These are phyloP conservation scores for Penicillium cosmopolitanum DNA, from an alignment of 495 filamentous ascomycete species.

Conservation along the genomic window DNA sequence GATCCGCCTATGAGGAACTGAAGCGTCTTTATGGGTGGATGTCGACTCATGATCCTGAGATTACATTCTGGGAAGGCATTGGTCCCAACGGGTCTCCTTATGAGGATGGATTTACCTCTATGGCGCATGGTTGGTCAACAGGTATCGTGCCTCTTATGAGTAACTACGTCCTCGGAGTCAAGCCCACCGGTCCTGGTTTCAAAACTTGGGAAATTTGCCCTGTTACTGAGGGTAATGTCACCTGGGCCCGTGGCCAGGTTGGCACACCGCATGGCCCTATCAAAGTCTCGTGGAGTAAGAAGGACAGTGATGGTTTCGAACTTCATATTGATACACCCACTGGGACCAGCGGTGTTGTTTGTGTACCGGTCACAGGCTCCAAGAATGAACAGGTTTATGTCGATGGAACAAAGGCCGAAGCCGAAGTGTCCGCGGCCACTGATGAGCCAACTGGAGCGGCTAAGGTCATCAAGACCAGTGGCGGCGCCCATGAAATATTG, in stretches of 20 bases:
- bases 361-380: constrained; percentile 3
- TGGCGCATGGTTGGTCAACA: constrained; percentile 47
- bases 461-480: constrained; percentile 2
- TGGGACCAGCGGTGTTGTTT: constrained; percentile 13
- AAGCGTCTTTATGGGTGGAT: constrained; percentile 50
- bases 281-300: constrained; percentile 37
- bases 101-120: constrained; percentile 40
- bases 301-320: constrained; percentile 6
- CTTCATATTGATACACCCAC: constrained; percentile 10
- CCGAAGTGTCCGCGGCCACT: background rate
- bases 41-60: constrained; percentile 43
- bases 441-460: constrained; percentile 4
- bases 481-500: constrained; percentile 8
- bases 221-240: constrained; percentile 27
- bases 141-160: constrained; percentile 41
- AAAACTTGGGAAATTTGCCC: constrained; percentile 38
- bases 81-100: constrained; percentile 39
- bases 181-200: constrained; percentile 44
- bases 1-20: constrained; percentile 44
- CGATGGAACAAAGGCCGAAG: constrained; percentile 6
- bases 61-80: constrained; percentile 50
- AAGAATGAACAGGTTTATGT: constrained; percentile 1
- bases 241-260: constrained; percentile 45
- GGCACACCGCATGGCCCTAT: constrained; percentile 42
- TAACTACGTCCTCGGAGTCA: constrained; percentile 46